A percentile compares a stretch with the other conserved stretches of the same genome.
These are phyloP conservation scores for Plasmodium gonderi DNA, from an alignment of 169 alveolate genomes.

Conservation along the genomic window DNA sequence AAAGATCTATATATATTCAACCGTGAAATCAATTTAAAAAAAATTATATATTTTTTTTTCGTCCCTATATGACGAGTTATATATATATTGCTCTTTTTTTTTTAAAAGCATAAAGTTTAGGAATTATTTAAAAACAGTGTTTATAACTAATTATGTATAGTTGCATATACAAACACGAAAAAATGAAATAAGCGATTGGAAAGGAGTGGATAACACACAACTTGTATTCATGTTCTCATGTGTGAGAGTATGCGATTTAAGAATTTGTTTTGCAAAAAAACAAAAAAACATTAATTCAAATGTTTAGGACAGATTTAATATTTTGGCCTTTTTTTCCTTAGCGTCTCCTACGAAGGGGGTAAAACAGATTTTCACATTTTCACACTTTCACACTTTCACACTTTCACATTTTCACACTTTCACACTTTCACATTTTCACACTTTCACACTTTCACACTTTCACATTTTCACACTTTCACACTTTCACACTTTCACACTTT, in stretches of 20 bases:
- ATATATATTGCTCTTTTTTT: too few relatives aligned
- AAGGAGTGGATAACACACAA: neutral
- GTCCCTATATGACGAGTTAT: too few relatives aligned
- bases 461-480: too few relatives aligned
- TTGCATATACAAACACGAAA: neutral
- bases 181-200: neutral
- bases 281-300: neutral
- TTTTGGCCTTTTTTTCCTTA: slow-evolving; percentile 60
- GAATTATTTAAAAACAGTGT: neutral
- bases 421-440: too few relatives aligned
- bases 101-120: neutral
- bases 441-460: too few relatives aligned
- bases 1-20: neutral
- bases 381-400: neutral
- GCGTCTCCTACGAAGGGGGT: slow-evolving; percentile 34
- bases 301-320: slow-evolving; percentile 49
- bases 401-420: too few relatives aligned
- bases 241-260: neutral
- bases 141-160: neutral
- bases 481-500: too few relatives aligned
- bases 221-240: neutral
- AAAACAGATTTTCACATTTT: neutral
- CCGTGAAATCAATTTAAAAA: neutral
- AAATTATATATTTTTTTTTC: neutral
- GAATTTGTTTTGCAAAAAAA: neutral